Conservation (phyloP, 768 basidiomycete species). For the Porpolomopsis calyptriformis region DNA sequence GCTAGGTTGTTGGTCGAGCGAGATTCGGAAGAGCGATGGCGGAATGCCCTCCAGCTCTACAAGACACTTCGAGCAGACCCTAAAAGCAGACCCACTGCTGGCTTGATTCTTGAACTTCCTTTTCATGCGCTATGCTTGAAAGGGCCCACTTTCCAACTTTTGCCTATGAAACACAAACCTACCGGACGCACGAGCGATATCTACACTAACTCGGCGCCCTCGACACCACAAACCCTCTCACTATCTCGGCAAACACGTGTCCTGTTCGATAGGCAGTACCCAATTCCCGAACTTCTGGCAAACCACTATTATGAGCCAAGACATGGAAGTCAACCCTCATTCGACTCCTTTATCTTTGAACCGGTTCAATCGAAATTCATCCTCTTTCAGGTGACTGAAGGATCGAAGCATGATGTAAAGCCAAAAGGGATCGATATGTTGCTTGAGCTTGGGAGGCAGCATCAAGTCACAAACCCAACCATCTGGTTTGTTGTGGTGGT, state of each 20-base stretch:
- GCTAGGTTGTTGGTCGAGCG: conserved; percentile 3
- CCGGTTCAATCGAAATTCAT: conserved; percentile 3
- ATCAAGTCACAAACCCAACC: conserved; percentile 4
- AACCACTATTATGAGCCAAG: conserved; percentile 9
- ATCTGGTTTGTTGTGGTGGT: conserved; percentile 8
- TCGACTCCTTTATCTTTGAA: conserved; percentile 9
- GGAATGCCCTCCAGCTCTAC: conserved; percentile 8
- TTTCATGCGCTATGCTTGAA: conserved; percentile 8
- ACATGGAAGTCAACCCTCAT: conserved; percentile 7
- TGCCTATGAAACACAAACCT: conserved; percentile 2
- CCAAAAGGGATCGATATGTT: conserved; percentile 5
- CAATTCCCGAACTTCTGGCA: conserved; percentile 2
- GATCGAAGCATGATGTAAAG: not conserved
- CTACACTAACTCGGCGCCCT: conserved; percentile 1
- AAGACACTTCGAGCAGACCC: conserved; percentile 6
- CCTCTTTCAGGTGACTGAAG: conserved; percentile 8
- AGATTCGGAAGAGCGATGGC: conserved; percentile 5
- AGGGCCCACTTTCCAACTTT: conserved; percentile 8
- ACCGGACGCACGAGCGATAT: conserved; percentile 1
- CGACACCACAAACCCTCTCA: conserved; percentile 1
- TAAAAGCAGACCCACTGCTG: conserved; percentile 4
- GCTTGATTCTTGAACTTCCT: conserved; percentile 7
- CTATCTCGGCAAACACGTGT: conserved; percentile 6
- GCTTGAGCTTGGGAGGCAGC: conserved; percentile 6
- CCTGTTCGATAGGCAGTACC: conserved; percentile 5